Evolutionary conservation across 345 rosid genomes (phyloP).

Genomic region (Syzygium aqueum): DNA sequence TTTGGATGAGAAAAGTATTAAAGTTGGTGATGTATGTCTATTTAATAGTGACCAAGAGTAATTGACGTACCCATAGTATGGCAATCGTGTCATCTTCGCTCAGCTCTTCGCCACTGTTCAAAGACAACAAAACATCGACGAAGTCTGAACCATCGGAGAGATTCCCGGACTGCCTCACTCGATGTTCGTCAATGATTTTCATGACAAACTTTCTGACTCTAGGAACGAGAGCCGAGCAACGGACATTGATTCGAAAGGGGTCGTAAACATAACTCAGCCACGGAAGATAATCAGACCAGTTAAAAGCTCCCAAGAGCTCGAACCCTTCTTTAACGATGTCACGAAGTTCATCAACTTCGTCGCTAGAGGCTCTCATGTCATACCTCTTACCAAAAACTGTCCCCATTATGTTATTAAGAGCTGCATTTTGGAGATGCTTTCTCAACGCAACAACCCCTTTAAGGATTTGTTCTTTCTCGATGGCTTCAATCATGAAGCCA

Average conservation of each 20-base stretch:
- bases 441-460: conserved; percentile 19
- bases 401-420: conserved; percentile 48
- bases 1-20: background rate
- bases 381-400: conserved; percentile 46
- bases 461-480: conserved; percentile 11
- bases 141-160: conserved; percentile 21
- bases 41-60: background rate
- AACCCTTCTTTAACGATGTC: conserved; percentile 46
- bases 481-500: conserved; percentile 11
- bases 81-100: conserved; percentile 36
- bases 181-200: conserved; percentile 28
- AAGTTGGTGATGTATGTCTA: background rate
- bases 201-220: conserved; percentile 30
- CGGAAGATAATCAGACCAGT: conserved; percentile 52
- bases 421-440: conserved; percentile 33
- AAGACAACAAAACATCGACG: conserved; percentile 42
- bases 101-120: conserved; percentile 32
- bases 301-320: conserved; percentile 47
- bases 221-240: conserved; percentile 36
- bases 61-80: conserved; percentile 32
- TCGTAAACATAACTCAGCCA: conserved; percentile 36
- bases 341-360: conserved; percentile 16
- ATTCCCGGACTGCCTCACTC: background rate
- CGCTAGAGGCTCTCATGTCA: background rate
- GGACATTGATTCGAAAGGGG: conserved; percentile 26